A percentile compares a stretch with the other conserved stretches of the same genome.
These are phyloP conservation scores for Saposhnikovia divaricata DNA, from an alignment of 129 eudicot genomes.

Conservation along the genomic window DNA sequence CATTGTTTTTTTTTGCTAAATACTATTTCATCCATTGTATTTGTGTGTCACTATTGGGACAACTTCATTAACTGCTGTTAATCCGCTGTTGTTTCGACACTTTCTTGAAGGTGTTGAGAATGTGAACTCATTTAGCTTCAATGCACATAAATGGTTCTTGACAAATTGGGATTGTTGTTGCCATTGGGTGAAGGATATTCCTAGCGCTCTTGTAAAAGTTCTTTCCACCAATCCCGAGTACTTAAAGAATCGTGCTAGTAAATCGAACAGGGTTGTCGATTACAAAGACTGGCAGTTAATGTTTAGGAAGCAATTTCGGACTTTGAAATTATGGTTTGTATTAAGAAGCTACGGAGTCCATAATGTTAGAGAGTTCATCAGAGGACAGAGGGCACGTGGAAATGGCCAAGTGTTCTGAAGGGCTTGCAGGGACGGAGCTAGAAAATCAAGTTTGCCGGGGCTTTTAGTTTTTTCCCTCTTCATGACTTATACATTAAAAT, in stretches of 20 bases:
- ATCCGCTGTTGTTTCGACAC: slow-evolving; percentile 30
- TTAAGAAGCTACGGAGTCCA: slow-evolving; percentile 34
- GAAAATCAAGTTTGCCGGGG: no score
- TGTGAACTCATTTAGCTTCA: slow-evolving; percentile 33
- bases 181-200: slow-evolving; percentile 41
- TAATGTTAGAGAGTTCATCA: slow-evolving; percentile 10
- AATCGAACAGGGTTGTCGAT: slow-evolving; percentile 24
- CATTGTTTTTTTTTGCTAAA: background rate
- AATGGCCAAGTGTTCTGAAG: no score
- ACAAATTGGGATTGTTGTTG: slow-evolving; percentile 36
- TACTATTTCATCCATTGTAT: background rate
- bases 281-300: slow-evolving; percentile 42
- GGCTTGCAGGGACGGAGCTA: no score
- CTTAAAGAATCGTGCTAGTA: slow-evolving; percentile 25
- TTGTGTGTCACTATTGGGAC: no score
- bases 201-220: slow-evolving; percentile 12
- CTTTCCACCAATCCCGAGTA: slow-evolving; percentile 31
- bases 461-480: no score
- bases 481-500: no score
- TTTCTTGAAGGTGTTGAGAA: slow-evolving; percentile 30
- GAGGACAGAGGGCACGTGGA: no score
- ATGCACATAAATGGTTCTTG: slow-evolving; percentile 38
- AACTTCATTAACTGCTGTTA: no score
- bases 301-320: slow-evolving; percentile 22
- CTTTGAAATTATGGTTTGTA: slow-evolving; percentile 34